These are phyloP conservation scores for Gentiana dahurica DNA, from an alignment of 257 asterid species.

Conservation along the genomic window DNA sequence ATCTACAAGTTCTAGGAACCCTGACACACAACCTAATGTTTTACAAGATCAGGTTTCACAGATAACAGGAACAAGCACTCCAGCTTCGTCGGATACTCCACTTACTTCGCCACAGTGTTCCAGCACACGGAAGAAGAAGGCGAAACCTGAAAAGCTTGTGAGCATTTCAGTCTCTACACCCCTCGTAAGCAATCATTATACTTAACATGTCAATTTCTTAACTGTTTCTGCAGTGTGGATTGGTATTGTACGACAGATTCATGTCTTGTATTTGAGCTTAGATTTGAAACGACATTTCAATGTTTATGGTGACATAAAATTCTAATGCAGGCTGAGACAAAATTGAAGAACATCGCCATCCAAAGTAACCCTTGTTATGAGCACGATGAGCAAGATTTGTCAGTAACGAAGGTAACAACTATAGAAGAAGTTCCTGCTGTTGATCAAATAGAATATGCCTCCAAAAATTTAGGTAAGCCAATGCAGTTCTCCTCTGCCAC, in stretches of 20 bases:
- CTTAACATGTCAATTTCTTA: background rate
- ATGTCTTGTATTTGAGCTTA: background rate
- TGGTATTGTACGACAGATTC: background rate
- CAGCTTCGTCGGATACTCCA: constrained; percentile 3
- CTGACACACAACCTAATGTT: constrained; percentile 22
- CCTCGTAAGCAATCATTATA: constrained; percentile 24
- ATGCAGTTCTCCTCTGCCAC: background rate
- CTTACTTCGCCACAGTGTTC: constrained; percentile 10
- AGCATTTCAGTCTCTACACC: constrained; percentile 17
- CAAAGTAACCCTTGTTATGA: constrained; percentile 11
- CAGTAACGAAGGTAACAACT: constrained; percentile 11
- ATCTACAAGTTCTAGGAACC: constrained; percentile 15
- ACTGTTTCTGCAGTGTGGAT: background rate
- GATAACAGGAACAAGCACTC: constrained; percentile 12
- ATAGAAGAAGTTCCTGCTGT: constrained; percentile 12
- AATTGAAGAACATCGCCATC: constrained; percentile 10
- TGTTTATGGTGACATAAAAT: constrained; percentile 10
- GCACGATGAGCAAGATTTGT: constrained; percentile 9
- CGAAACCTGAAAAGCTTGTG: constrained; percentile 21
- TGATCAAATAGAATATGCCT: constrained; percentile 19
- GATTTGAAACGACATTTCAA: background rate
- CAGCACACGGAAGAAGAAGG: constrained; percentile 23
- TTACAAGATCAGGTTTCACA: constrained; percentile 18
- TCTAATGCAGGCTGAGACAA: constrained; percentile 36
- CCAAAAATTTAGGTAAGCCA: constrained; percentile 29